Base-by-base conservation (phyloP, 2,329 filamentous ascomycete genomes). In the Bretziella fagacearum region DNA sequence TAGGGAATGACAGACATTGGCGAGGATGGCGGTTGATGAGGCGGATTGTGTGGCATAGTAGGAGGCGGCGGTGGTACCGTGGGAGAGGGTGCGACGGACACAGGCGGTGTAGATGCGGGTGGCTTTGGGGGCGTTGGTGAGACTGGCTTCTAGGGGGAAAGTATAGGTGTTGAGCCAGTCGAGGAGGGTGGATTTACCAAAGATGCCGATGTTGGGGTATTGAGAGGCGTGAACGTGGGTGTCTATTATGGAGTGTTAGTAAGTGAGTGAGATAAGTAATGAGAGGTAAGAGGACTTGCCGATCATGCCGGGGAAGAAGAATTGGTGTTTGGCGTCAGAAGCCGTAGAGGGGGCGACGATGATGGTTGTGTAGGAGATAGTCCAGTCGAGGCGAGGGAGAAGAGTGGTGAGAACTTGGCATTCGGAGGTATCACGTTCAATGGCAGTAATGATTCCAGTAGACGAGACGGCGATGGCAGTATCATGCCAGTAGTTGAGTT, bases 81-180 rank as follows among this genome's bases (percentile, higher is more conserved):
- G 78, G 18, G 84, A 73, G 8, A 98, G 73, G 0, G 86, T 94
- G 40, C 84, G 77, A 25, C 76, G 69, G 53, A 98, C 74, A 53
- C 84, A 81, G 49, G 81, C 79, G 20, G 72, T 71, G 64, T 96
- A 98, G 52, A 93, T 78, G 29, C 66, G 68, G 11, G 67, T 68
- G 1, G 86, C 85, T 56, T 74, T 77, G 47, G 63, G 53, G 4
- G 77, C 64, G 52, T 76, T 68, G 5, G 69, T 64, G 51, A 95
- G 76, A 7, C 81, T 86, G 1, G 79, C 69, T 63, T 98, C 91
- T 52, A 94, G 73, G 0, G 91, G 91, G 58, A 96, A 98, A 0
- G 91, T 98, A 66, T 98, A 96, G 13, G 71, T 91, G 56, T 87
- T 74, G 4, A 98, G 70, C 91, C 91, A 98, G 63, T 91, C 81